Evolutionary conservation across 83 land plant genomes (phyloP).

Genomic region (Larix sibirica): DNA sequence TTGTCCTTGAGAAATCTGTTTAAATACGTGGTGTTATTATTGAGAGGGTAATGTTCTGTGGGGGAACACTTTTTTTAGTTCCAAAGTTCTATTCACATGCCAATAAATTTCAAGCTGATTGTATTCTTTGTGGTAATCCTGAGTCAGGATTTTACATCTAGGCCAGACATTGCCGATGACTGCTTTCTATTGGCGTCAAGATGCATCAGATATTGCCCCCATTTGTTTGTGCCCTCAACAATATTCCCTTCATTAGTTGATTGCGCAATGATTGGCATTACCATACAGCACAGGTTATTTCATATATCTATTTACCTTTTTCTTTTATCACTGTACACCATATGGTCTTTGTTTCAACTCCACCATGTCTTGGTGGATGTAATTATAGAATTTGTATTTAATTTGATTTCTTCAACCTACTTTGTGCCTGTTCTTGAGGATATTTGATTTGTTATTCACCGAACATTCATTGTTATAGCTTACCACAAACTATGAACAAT

Average conservation of each 20-base stretch:
- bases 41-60: background rate
- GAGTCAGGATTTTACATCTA: constrained; percentile 81
- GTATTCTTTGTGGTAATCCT: background rate
- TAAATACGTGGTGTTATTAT: background rate
- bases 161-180: constrained; percentile 96
- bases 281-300: constrained; percentile 89
- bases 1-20: background rate
- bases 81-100: background rate
- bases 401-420: background rate
- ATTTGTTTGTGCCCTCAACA: constrained; percentile 76
- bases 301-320: constrained; percentile 7
- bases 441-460: background rate
- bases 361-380: background rate
- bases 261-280: constrained; percentile 93
- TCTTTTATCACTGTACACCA: background rate
- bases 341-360: background rate
- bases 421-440: background rate
- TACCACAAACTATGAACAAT: background rate
- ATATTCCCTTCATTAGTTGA: constrained; percentile 80
- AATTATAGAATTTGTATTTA: background rate
- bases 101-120: background rate
- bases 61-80: background rate
- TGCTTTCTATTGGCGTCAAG: constrained; percentile 97
- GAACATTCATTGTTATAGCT: background rate
- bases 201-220: constrained; percentile 95